A percentile compares a stretch with the other conserved stretches of the same genome.
These are phyloP conservation scores for Tetrapisispora phaffii DNA, from an alignment of 805 yeast species.

Conservation along the genomic window DNA sequence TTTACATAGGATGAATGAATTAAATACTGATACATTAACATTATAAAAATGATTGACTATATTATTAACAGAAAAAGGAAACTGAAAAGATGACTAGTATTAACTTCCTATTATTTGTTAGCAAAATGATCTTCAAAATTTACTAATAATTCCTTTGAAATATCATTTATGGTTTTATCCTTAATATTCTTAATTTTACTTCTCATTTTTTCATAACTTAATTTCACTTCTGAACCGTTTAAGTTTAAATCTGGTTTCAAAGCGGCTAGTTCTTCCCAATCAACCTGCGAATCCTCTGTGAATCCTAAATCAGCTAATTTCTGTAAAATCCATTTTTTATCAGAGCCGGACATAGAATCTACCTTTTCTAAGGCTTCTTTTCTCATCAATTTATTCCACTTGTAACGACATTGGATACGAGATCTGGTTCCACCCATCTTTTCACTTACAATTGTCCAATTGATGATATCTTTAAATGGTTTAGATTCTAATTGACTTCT, in stretches of 20 bases:
- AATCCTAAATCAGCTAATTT: conserved; percentile 37
- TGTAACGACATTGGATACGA: conserved; percentile 89
- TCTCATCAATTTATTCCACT: conserved; percentile 77
- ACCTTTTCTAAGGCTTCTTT: conserved; percentile 42
- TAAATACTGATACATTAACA: conserved; percentile 1
- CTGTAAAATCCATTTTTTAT: conserved; percentile 41
- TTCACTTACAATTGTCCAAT: conserved; percentile 90
- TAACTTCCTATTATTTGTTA: background rate
- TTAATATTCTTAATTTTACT: conserved; percentile 40
- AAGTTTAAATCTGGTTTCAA: conserved; percentile 38
- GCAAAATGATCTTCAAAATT: background rate
- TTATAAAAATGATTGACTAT: background rate
- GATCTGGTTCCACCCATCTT: conserved; percentile 81
- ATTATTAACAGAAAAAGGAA: background rate
- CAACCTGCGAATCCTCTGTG: conserved; percentile 35
- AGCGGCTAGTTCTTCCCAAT: conserved; percentile 47
- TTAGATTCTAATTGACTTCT: conserved; percentile 9
- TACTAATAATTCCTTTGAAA: conserved; percentile 23
- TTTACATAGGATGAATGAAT: background rate
- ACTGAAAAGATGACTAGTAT: background rate
- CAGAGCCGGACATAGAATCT: conserved; percentile 36
- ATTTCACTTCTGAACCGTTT: conserved; percentile 52
- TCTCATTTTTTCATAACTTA: conserved; percentile 53
- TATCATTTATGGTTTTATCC: conserved; percentile 31
- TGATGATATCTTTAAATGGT: conserved; percentile 40